phyloP scores from a whole-genome alignment of 352 stramenopile species.

The Thalassiosira livingstoniorum region DNA sequence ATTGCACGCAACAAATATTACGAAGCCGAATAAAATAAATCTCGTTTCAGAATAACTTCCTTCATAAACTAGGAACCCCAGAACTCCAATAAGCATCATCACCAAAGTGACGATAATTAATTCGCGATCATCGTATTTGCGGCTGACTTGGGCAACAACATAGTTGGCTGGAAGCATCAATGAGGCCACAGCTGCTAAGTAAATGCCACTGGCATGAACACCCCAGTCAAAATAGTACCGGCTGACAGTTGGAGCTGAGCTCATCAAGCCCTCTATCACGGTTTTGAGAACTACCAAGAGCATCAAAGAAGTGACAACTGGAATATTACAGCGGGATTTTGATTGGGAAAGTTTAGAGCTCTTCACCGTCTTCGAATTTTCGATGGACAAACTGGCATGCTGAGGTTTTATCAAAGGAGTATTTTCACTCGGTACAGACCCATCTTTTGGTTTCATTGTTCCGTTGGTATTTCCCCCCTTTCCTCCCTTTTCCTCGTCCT shows the following conservation, averaged over 20 bases:
- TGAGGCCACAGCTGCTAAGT: conserved; percentile 89
- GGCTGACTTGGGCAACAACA: conserved; percentile 89
- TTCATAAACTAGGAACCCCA: conserved; percentile 88
- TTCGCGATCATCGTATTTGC: conserved; percentile 91
- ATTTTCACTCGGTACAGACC: conserved; percentile 14
- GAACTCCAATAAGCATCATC: conserved; percentile 90
- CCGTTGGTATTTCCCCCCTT: too few relatives aligned
- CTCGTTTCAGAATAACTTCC: conserved; percentile 87
- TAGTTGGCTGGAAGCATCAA: conserved; percentile 94
- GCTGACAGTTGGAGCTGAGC: conserved; percentile 88
- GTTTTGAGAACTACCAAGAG: conserved; percentile 94
- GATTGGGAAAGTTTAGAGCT: too few relatives aligned
- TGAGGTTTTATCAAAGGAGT: conserved; percentile 31
- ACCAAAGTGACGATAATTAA: conserved; percentile 90
- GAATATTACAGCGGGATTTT: conserved; percentile 56
- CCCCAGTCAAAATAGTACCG: conserved; percentile 91
- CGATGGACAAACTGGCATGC: neutral
- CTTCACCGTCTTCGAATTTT: neutral
- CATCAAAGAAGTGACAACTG: conserved; percentile 67
- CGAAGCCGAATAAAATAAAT: conserved; percentile 89
- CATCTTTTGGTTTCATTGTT: neutral
- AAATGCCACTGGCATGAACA: conserved; percentile 88
- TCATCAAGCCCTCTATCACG: conserved; percentile 91
- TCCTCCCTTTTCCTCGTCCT: too few relatives aligned
- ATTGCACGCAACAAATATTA: conserved; percentile 93